Percentiles rank a stretch among this genome's conserved stretches.
These are phyloP conservation scores for Aegilops tauschii DNA, from an alignment of 176 grass and related monocot genomes.

Conservation along the genomic window DNA sequence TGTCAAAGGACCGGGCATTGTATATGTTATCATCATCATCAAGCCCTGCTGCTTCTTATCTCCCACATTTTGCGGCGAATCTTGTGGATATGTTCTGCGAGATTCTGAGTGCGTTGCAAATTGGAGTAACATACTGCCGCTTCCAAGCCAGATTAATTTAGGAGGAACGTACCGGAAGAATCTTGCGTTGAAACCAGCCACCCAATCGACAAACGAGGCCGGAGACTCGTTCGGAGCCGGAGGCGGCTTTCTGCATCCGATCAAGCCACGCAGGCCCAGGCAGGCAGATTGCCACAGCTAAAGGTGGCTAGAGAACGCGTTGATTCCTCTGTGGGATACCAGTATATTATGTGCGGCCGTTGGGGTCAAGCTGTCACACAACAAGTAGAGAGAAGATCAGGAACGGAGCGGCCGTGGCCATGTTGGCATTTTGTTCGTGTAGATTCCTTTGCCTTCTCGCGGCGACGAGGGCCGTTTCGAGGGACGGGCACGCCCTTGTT, in stretches of 20 bases:
- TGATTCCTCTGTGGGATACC: conserved; percentile 12
- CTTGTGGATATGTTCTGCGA: conserved; percentile 24
- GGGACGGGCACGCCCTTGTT: neutral
- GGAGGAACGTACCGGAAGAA: neutral
- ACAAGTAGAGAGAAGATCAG: neutral
- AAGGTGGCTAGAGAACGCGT: neutral
- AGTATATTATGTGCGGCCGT: neutral
- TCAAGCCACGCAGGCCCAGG: neutral
- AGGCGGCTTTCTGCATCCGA: neutral
- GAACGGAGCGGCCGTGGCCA: neutral
- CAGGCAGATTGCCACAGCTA: neutral
- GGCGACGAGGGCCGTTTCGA: conserved; percentile 11
- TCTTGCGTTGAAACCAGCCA: neutral
- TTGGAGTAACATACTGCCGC: neutral
- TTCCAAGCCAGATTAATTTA: neutral
- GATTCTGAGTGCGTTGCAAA: neutral
- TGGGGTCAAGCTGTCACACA: conserved; percentile 10
- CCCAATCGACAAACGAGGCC: neutral
- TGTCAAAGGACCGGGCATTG: neutral
- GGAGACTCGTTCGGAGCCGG: neutral
- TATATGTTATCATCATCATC: conserved; percentile 9
- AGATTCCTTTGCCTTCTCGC: conserved; percentile 32
- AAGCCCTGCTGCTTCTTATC: neutral
- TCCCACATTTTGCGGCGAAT: conserved; percentile 21
- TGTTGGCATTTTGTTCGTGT: conserved; percentile 24